These are phyloP conservation scores for Crataegus laevigata DNA, from an alignment of 306 rosid species.

Conservation along the genomic window DNA sequence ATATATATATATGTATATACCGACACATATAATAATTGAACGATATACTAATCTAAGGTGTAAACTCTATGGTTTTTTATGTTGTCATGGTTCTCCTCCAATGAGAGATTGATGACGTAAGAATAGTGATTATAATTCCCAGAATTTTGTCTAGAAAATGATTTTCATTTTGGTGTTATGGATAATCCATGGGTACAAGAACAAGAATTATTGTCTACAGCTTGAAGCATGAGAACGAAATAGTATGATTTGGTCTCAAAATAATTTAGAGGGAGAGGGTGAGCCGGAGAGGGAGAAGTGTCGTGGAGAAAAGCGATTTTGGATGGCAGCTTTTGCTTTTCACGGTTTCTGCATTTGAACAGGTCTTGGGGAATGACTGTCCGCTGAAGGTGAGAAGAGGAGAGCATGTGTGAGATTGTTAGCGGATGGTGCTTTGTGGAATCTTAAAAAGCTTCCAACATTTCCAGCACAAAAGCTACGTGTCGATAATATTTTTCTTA, in stretches of 20 bases:
- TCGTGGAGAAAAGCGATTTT: constrained; percentile 24
- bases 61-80: not conserved
- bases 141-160: not conserved
- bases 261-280: constrained; percentile 16
- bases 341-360: constrained; percentile 51
- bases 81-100: not conserved
- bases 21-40: not conserved
- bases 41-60: not conserved
- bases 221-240: not conserved
- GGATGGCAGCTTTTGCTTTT: constrained; percentile 75
- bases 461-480: constrained; percentile 48
- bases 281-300: not conserved
- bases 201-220: not conserved
- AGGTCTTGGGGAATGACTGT: constrained; percentile 57
- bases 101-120: not conserved
- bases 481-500: not conserved
- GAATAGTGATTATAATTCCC: not conserved
- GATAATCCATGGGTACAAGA: not conserved
- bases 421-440: constrained; percentile 38
- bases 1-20: not conserved
- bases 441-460: constrained; percentile 50
- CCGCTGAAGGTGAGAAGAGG: constrained; percentile 29
- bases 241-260: not conserved
- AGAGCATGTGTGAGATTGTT: constrained; percentile 26
- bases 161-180: not conserved